Base-by-base conservation (phyloP, 2,329 filamentous ascomycete genomes). In the Sporothrix brasiliensis region DNA sequence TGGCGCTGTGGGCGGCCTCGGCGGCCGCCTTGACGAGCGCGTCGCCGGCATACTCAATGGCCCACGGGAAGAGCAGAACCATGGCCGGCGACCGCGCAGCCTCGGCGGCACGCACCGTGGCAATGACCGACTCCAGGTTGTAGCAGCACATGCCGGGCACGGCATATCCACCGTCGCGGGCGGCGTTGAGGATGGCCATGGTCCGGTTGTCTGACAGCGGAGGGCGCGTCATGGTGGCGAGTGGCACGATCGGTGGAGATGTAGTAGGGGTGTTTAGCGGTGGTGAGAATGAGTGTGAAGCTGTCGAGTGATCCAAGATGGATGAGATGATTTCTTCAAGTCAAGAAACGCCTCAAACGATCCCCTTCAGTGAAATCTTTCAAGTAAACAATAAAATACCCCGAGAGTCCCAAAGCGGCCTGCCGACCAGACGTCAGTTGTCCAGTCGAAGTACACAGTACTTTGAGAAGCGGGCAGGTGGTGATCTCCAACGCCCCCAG, bases 31-130 rank as follows among this genome's bases (percentile, higher is more conserved):
- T 82, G 11, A 88, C 84, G 47, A 89, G 83, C 41, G 85, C 77
- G 10, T 83, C 81, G 69, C 85, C 84, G 3, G 88, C 88, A 80
- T 90, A 92, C 73, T 88, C 81, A 68, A 92, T 84, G 0, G 90
- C 89, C 90, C 90, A 92, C 24, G 90, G 90, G 79, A 92, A 92
- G 74, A 92, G 86, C 34, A 91, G 87, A 75, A 92, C 87, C 82
- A 92, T 91, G 71, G 89, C 85, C 0, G 90, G 89, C 0, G 89
- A 89, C 61, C 82, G 82, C 72, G 89, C 89, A 34, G 85, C 84
- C 79, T 92, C 89, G 72, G 90, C 90, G 10, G 90, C 90, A 74
- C 85, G 85, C 61, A 92, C 87, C 3, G 87, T 83, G 39, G 82
- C 80, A 1, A 86, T 76, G 4, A 81, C 81, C 13, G 83, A 85